Conservation (phyloP, 2,329 filamentous ascomycete species). For the Plectosphaerella plurivora region DNA sequence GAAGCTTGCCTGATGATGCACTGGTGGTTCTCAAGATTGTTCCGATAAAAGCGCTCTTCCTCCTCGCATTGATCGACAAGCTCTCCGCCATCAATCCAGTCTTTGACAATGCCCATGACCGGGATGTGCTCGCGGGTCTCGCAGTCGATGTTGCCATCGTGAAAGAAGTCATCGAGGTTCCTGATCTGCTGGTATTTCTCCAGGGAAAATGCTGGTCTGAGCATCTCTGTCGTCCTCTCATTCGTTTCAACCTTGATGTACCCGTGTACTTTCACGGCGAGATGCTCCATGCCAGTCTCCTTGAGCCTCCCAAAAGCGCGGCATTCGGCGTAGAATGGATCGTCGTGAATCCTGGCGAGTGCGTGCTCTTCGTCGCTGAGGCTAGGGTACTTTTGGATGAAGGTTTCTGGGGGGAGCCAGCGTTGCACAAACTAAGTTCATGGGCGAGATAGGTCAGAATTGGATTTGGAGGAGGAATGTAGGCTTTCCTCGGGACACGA, state of each 20-base stretch:
- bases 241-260: background rate
- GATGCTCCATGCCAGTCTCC: background rate
- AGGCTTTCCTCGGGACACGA: background rate
- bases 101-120: background rate
- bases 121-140: background rate
- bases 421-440: too few species aligned
- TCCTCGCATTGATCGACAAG: too few species aligned
- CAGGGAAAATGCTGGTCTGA: background rate
- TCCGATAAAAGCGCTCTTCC: too few species aligned
- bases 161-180: background rate
- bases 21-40: too few species aligned
- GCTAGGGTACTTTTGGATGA: background rate
- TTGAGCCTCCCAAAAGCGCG: background rate
- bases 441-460: too few species aligned
- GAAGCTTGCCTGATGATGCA: background rate
- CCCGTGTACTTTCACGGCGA: background rate
- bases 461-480: too few species aligned
- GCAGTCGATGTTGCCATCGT: background rate
- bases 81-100: background rate
- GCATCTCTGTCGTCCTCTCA: background rate
- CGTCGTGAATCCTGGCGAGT: background rate
- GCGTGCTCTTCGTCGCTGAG: background rate
- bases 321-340: slow-evolving; percentile 3
- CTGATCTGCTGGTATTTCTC: background rate
- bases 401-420: too few species aligned